These are phyloP conservation scores for Terfezia boudieri DNA, from an alignment of 495 filamentous ascomycete genomes.

Conservation along the genomic window DNA sequence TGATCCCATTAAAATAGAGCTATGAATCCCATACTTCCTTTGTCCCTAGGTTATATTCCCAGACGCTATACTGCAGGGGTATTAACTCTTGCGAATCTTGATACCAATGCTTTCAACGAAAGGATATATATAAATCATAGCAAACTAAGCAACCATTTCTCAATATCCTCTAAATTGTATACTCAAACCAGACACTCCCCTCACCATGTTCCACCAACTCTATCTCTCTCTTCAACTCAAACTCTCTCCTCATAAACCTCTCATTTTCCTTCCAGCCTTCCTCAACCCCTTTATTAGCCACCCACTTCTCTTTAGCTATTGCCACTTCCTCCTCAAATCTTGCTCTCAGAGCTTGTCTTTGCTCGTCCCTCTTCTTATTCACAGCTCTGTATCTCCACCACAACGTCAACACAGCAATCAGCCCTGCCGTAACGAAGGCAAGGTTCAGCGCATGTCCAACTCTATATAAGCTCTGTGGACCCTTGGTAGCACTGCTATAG, in stretches of 20 bases:
- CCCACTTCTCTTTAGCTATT: background rate
- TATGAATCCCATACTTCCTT: too few relatives aligned
- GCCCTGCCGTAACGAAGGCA: conserved; percentile 38
- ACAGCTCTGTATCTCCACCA: conserved; percentile 28
- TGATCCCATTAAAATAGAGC: too few relatives aligned
- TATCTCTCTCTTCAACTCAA: conserved; percentile 14
- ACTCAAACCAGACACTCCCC: conserved; percentile 14
- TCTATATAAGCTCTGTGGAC: conserved; percentile 27
- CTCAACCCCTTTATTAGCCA: conserved; percentile 15
- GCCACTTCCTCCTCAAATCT: conserved; percentile 1
- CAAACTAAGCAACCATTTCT: too few relatives aligned
- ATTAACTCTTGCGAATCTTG: too few relatives aligned
- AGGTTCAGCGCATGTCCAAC: conserved; percentile 51
- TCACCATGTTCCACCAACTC: conserved; percentile 12
- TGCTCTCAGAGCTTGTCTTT: conserved; percentile 4
- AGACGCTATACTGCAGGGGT: too few relatives aligned
- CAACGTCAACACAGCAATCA: conserved; percentile 32
- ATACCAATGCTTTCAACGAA: too few relatives aligned
- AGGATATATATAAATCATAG: too few relatives aligned
- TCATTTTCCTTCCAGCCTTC: conserved; percentile 22
- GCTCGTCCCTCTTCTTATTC: conserved; percentile 27
- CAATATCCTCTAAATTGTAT: conserved; percentile 4
- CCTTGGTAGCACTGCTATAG: conserved; percentile 41
- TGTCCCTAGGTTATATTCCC: too few relatives aligned
- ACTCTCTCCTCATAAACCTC: conserved; percentile 2